Conservation (phyloP, 2,329 filamentous ascomycete species). For the Nothomitra cinnamomea region DNA sequence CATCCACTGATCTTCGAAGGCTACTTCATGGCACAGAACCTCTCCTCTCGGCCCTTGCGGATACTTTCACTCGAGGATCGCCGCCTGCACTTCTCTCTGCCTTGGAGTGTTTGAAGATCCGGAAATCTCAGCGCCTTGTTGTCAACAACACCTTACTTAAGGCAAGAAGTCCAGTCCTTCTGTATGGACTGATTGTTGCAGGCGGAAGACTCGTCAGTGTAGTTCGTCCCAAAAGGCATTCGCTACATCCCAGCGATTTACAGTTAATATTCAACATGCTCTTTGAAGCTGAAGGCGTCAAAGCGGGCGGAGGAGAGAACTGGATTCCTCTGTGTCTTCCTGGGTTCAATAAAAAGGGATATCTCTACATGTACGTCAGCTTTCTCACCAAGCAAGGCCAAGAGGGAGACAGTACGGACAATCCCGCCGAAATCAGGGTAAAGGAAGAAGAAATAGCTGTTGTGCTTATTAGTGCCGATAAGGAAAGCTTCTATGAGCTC, state of each 20-base stretch:
- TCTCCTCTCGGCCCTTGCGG: constrained; percentile 76
- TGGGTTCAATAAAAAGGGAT: constrained; percentile 92
- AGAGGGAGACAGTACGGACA: constrained; percentile 22
- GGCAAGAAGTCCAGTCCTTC: constrained; percentile 54
- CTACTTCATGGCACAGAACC: constrained; percentile 84
- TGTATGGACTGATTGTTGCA: constrained; percentile 88
- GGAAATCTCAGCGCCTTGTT: constrained; percentile 67
- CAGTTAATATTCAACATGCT: constrained; percentile 99
- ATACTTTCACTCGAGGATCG: constrained; percentile 87
- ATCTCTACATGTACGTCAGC: constrained; percentile 98
- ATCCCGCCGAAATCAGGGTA: constrained; percentile 19
- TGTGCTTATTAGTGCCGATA: constrained; percentile 79
- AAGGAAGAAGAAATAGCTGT: constrained; percentile 65
- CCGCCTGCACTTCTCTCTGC: constrained; percentile 77
- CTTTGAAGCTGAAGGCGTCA: constrained; percentile 84
- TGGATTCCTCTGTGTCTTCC: constrained; percentile 95
- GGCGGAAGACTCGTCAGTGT: constrained; percentile 89
- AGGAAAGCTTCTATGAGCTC: constrained; percentile 83
- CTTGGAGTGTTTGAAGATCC: constrained; percentile 80
- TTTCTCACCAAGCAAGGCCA: constrained; percentile 48
- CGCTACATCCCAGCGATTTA: constrained; percentile 83
- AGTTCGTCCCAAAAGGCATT: constrained; percentile 84
- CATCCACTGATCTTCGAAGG: constrained; percentile 82
- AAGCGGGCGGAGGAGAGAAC: constrained; percentile 84
- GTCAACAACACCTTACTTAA: constrained; percentile 84